A percentile compares a stretch with the other conserved stretches of the same genome.
These are phyloP conservation scores for Tylopilus sp. DNA, from an alignment of 768 basidiomycete genomes.

Conservation along the genomic window DNA sequence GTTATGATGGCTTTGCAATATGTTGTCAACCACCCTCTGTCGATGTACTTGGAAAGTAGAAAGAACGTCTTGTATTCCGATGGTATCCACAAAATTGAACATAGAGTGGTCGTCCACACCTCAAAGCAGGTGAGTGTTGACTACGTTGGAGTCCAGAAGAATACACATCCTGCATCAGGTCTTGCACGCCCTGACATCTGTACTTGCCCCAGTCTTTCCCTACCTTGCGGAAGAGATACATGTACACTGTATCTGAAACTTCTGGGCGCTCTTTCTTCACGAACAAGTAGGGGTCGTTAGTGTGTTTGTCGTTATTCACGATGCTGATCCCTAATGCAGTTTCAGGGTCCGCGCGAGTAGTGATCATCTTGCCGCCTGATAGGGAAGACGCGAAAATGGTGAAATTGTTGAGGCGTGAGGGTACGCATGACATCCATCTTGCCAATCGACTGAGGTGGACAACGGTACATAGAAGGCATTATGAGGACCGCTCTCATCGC, in stretches of 20 bases:
- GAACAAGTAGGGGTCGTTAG: constrained; percentile 63
- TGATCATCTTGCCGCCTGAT: constrained; percentile 49
- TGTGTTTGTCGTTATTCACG: constrained; percentile 36
- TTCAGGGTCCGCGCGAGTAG: constrained; percentile 64
- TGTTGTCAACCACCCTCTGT: constrained; percentile 88
- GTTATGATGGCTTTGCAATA: constrained; percentile 69
- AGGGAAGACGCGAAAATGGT: constrained; percentile 27
- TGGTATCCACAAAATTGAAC: constrained; percentile 42
- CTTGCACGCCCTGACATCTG: constrained; percentile 59
- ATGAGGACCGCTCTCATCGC: too few relatives aligned
- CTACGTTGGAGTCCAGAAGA: background rate
- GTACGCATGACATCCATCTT: constrained; percentile 11
- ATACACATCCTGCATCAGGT: constrained; percentile 41
- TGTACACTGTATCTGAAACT: constrained; percentile 18
- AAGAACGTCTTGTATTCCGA: constrained; percentile 90
- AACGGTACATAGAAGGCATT: constrained; percentile 43
- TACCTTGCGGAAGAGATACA: too few relatives aligned
- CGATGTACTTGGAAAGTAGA: constrained; percentile 87
- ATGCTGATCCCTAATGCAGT: background rate
- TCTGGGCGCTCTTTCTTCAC: constrained; percentile 60
- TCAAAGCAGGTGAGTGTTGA: constrained; percentile 55
- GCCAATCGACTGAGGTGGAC: background rate
- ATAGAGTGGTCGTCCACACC: constrained; percentile 66
- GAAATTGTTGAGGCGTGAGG: constrained; percentile 44
- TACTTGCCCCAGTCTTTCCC: too few relatives aligned